A percentile compares a stretch with the other conserved stretches of the same genome.
These are phyloP conservation scores for Annulohypoxylon nitens DNA, from an alignment of 495 filamentous ascomycete species.

Conservation along the genomic window DNA sequence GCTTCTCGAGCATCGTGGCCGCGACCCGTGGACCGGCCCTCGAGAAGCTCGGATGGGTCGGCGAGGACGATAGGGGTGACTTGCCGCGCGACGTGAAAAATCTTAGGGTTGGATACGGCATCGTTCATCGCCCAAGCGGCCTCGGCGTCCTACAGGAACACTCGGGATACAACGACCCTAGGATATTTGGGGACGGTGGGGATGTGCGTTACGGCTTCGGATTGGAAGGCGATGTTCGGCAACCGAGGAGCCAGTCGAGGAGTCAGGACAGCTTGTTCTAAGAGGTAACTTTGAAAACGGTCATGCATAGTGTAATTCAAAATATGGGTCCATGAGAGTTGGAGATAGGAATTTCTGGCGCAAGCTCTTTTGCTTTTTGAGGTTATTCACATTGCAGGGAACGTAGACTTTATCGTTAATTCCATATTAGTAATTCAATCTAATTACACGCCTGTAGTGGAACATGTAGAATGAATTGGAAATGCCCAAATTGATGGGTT, in stretches of 20 bases:
- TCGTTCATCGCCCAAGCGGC: conserved; percentile 38
- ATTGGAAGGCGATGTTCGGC: conserved; percentile 53
- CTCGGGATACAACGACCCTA: conserved; percentile 23
- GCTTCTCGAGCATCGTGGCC: conserved; percentile 55
- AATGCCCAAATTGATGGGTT: not conserved
- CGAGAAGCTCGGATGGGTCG: conserved; percentile 50
- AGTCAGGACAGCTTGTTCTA: conserved; percentile 34
- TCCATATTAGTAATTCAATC: no score
- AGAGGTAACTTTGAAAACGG: conserved; percentile 45
- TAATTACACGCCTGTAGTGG: no score
- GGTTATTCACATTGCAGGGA: not conserved
- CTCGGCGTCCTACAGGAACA: conserved; percentile 24
- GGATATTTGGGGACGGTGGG: conserved; percentile 29
- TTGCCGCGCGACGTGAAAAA: conserved; percentile 40
- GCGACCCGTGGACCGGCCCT: conserved; percentile 54
- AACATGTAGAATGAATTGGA: no score
- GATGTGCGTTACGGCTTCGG: conserved; percentile 53
- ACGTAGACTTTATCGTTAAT: no score
- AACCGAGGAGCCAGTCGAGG: conserved; percentile 35
- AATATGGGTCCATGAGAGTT: conserved; percentile 4
- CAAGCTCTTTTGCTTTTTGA: not conserved
- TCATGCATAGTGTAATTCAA: not conserved
- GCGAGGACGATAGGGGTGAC: conserved; percentile 14
- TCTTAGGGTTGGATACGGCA: conserved; percentile 52
- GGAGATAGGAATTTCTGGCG: not conserved